phyloP scores from a whole-genome alignment of 1,284 basidiomycete species.

The Fomitopsis pinicola region DNA sequence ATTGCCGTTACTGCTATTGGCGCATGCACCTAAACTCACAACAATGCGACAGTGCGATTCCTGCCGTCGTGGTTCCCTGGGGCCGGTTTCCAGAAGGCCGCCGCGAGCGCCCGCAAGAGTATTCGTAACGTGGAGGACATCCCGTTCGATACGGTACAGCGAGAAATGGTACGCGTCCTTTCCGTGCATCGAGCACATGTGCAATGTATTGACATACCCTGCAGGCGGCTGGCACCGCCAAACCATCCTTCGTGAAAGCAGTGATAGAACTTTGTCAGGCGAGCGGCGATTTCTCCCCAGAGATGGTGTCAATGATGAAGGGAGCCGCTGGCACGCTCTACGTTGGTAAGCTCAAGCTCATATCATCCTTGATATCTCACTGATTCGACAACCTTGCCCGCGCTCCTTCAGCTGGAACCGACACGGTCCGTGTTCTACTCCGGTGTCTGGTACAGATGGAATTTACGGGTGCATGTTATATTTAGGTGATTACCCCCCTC shows the following conservation, averaged over 20 bases:
- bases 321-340: constrained; percentile 21
- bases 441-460: background rate
- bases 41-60: background rate
- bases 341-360: constrained; percentile 12
- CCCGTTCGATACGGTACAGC: background rate
- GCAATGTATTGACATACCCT: background rate
- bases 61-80: constrained; percentile 15
- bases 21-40: background rate
- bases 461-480: background rate
- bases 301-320: constrained; percentile 15
- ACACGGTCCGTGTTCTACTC: constrained; percentile 14
- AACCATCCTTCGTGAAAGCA: constrained; percentile 18
- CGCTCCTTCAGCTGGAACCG: constrained; percentile 16
- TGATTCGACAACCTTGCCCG: background rate
- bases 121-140: background rate
- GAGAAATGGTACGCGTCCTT: background rate
- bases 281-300: background rate
- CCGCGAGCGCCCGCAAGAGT: background rate
- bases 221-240: constrained; percentile 19
- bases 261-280: constrained; percentile 16
- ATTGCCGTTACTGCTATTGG: background rate
- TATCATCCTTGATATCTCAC: too few species aligned
- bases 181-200: background rate
- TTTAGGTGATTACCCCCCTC: background rate
- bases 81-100: constrained; percentile 3